A percentile compares a stretch with the other conserved stretches of the same genome.
These are phyloP conservation scores for Sporobolomyces phaffii DNA, from an alignment of 768 basidiomycete genomes.

Conservation along the genomic window DNA sequence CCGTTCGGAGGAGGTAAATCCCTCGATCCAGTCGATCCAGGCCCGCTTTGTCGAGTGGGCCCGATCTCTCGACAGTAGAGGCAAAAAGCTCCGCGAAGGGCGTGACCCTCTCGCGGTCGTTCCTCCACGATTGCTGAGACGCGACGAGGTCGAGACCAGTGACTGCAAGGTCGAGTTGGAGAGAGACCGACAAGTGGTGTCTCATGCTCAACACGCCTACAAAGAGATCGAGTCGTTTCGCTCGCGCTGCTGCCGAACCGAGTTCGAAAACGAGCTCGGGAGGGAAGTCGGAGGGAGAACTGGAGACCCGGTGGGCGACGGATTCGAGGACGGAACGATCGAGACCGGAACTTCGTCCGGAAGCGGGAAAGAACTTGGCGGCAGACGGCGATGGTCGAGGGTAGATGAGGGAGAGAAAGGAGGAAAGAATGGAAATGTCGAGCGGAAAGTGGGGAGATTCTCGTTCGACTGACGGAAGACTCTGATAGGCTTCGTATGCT, in stretches of 20 bases:
- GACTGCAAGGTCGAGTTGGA: neutral
- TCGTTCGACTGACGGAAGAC: neutral
- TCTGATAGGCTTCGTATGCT: neutral
- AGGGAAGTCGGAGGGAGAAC: too few species aligned
- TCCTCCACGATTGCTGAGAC: neutral
- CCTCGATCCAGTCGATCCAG: neutral
- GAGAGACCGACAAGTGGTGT: accelerated
- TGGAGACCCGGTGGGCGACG: neutral
- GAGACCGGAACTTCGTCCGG: neutral
- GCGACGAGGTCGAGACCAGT: neutral
- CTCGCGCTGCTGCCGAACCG: neutral
- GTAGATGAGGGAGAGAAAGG: constrained; percentile 10
- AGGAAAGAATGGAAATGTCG: neutral
- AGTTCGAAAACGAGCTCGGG: neutral
- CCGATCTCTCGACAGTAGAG: neutral
- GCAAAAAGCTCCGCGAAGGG: neutral
- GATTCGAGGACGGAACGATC: constrained; percentile 6
- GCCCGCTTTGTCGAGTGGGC: neutral
- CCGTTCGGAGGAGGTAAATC: neutral
- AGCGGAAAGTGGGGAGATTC: neutral
- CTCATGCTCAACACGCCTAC: neutral
- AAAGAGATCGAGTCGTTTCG: constrained; percentile 16
- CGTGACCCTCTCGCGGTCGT: neutral
- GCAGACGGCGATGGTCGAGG: too few species aligned
- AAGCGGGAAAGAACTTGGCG: neutral